Conservation (phyloP, 352 stramenopile genomes). For the Blastocystis sp. region DNA sequence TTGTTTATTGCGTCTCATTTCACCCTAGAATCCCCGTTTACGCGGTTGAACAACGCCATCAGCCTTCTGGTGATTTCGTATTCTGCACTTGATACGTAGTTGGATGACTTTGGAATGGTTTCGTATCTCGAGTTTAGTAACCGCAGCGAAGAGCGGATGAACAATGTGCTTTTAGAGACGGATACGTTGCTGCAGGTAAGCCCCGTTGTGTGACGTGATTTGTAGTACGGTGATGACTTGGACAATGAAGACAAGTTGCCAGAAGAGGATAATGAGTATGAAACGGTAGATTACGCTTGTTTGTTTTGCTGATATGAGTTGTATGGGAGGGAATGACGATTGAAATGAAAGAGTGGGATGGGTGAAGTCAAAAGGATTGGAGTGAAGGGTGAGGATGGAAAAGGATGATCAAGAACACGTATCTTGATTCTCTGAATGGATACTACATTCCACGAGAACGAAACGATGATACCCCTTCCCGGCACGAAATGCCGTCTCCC, state of each 20-base stretch:
- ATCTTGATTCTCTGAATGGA: no score
- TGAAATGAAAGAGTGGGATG: no score
- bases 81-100: slow-evolving; percentile 7
- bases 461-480: no score
- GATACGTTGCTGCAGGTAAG: slow-evolving; percentile 60
- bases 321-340: no score
- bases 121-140: slow-evolving; percentile 70
- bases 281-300: slow-evolving; percentile 8
- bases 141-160: slow-evolving; percentile 58
- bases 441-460: no score
- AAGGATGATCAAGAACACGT: no score
- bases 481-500: no score
- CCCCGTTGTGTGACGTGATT: not conserved
- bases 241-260: slow-evolving; percentile 58
- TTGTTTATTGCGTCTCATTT: not conserved
- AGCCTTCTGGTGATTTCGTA: slow-evolving; percentile 2
- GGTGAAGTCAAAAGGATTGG: no score
- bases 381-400: no score
- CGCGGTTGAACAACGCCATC: slow-evolving; percentile 52
- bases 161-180: slow-evolving; percentile 56
- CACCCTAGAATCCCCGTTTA: slow-evolving; percentile 34
- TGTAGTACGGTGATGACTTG: slow-evolving; percentile 69
- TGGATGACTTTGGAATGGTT: slow-evolving; percentile 73
- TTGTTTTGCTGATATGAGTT: no score
- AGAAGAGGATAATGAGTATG: slow-evolving; percentile 41